Evolutionary conservation across 2,329 filamentous ascomycete species (phyloP), one percentile per base, ranked within the genome.

Genomic region (Dactylellina sp.): DNA sequence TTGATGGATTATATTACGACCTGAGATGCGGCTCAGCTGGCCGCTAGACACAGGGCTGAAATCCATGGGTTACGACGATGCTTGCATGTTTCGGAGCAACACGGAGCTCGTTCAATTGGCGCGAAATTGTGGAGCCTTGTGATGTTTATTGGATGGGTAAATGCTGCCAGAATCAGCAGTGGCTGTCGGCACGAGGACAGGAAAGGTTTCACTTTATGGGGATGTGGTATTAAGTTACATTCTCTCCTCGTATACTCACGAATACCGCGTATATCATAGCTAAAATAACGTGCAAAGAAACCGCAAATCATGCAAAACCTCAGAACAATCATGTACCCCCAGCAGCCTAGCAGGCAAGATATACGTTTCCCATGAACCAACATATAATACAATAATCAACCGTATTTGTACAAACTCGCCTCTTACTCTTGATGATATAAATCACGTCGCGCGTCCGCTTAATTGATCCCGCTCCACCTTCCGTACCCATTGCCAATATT

Each of bases 391-490:
- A 32, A 32, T 32, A 32, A 32, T 28, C 5, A 39, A 56, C 28
- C 49, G 7, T 28, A 46, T 47, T 56, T 47, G 28, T 65, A 49
- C 50, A 65, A 12, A 49, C 55, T 50, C 24, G 6, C 32, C 39
- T 18, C 28, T 18, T n/a, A 14, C 11, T 42, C 37, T 14, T 20
- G 25, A 5, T 2, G 7, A 5, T 24, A 28, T 14, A 25, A 16
- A 2, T 14, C 40, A 25, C 2, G n/a, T 32, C 12, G 12, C 14
- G 7, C 14, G 37, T 25, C 14, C 35, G 18, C 40, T 46, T 63
- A 71, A 22, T 71, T 71, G 18, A 71, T 71, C 7, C 66, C 66
- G 35, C 66, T 62, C 66, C 66, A 71, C 16, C 66, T 50, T 2
- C 66, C 60, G 16, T 71, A 71, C 6, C 66, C 66, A 16, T 71